Evolutionary conservation across 2,329 filamentous ascomycete genomes (phyloP).

Genomic region (Pseudogymnoascus sp.): DNA sequence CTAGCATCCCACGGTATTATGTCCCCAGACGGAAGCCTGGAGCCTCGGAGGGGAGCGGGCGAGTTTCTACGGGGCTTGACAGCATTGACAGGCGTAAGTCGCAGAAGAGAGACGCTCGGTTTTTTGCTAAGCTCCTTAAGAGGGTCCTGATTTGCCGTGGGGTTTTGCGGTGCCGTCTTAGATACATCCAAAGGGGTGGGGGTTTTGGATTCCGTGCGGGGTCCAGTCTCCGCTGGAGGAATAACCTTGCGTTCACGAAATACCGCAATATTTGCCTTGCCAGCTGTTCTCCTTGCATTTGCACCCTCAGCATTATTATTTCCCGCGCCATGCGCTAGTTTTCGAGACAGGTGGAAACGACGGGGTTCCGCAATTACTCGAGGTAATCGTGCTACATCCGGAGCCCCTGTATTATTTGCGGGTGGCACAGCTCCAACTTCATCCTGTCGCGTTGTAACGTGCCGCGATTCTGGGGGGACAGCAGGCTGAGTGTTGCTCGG

Average conservation of each 20-base stretch:
- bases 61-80: constrained; percentile 5
- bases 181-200: not conserved
- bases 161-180: constrained; percentile 13
- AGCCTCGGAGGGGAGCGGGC: constrained; percentile 16
- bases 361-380: constrained; percentile 32
- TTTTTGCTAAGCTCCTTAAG: constrained; percentile 31
- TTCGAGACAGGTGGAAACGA: constrained; percentile 49
- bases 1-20: constrained; percentile 32
- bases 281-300: constrained; percentile 1
- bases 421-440: constrained; percentile 1
- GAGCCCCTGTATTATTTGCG: not conserved
- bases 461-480: not conserved
- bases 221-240: not conserved
- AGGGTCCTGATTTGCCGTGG: constrained; percentile 26
- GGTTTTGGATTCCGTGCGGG: not conserved
- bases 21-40: constrained; percentile 28
- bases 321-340: constrained; percentile 33
- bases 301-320: not conserved
- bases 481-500: not conserved
- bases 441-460: not conserved
- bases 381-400: not conserved
- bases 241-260: constrained; percentile 9
- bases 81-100: constrained; percentile 6
- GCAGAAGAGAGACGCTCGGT: not conserved
- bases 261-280: not conserved